A percentile compares a stretch with the other conserved stretches of the same genome.
phyloP scores from a whole-genome alignment of 805 yeast genomes.

The Ogataea degrootiae region DNA sequence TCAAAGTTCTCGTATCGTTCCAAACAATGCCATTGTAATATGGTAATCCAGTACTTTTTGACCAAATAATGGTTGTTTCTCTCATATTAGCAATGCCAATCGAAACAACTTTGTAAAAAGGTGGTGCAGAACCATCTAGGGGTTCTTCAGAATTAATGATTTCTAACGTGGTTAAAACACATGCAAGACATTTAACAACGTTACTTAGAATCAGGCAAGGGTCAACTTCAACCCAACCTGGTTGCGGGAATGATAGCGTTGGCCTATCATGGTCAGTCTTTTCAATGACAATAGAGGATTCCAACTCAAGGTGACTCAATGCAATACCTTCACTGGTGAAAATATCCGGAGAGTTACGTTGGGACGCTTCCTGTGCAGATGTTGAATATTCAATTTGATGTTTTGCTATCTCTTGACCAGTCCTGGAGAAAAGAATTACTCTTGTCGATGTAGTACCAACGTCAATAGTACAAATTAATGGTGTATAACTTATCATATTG shows the following conservation, averaged over 20 bases:
- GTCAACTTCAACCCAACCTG: constrained; percentile 94
- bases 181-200: constrained; percentile 68
- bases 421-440: constrained; percentile 70
- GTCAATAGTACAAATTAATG: constrained; percentile 68
- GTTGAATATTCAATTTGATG: constrained; percentile 89
- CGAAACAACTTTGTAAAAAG: constrained; percentile 51
- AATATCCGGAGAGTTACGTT: constrained; percentile 43
- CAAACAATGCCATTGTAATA: constrained; percentile 88
- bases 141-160: constrained; percentile 45
- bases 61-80: constrained; percentile 90
- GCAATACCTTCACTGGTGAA: constrained; percentile 75
- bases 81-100: constrained; percentile 95
- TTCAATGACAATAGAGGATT: constrained; percentile 49
- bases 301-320: constrained; percentile 42
- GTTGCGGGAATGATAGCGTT: constrained; percentile 71
- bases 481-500: constrained; percentile 14
- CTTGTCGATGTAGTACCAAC: constrained; percentile 92
- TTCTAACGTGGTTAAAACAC: constrained; percentile 55
- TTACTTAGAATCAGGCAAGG: constrained; percentile 78
- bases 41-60: constrained; percentile 74
- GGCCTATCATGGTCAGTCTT: constrained; percentile 52
- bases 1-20: constrained; percentile 89
- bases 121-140: constrained; percentile 26
- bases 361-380: constrained; percentile 47
- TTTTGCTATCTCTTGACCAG: constrained; percentile 76